Evolutionary conservation across 495 filamentous ascomycete species (phyloP).

Genomic region (Neurospora sp.): DNA sequence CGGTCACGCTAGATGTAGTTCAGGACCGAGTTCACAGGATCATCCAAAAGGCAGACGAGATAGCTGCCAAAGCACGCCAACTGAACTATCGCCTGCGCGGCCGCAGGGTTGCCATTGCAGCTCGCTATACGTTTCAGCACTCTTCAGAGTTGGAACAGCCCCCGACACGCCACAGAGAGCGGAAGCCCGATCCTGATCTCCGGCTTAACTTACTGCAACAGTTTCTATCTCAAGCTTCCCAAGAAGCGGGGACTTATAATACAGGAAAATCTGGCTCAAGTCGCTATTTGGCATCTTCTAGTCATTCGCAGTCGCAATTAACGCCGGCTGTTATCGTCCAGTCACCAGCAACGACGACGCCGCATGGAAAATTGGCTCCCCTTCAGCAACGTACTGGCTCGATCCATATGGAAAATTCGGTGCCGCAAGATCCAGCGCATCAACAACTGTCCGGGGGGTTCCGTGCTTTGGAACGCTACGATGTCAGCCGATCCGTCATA

Average conservation of each 20-base stretch:
- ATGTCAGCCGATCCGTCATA: constrained; percentile 51
- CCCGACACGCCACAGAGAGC: background rate
- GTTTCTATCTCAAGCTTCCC: constrained; percentile 19
- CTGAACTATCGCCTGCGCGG: constrained; percentile 73
- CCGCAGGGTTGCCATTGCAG: constrained; percentile 55
- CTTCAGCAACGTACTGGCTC: background rate
- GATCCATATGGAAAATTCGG: constrained; percentile 4
- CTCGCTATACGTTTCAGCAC: constrained; percentile 12
- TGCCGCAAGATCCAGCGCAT: constrained; percentile 14
- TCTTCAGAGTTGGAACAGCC: background rate
- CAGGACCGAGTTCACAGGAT: constrained; percentile 65
- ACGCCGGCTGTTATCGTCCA: background rate
- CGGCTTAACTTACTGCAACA: constrained; percentile 34
- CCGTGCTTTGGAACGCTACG: background rate
- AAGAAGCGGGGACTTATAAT: background rate
- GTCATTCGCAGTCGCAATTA: background rate
- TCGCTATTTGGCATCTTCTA: background rate
- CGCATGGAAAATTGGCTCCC: background rate
- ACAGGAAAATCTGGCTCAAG: background rate
- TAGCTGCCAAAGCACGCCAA: constrained; percentile 69
- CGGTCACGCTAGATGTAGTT: constrained; percentile 73
- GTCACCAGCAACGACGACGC: constrained; percentile 2
- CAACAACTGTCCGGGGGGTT: background rate
- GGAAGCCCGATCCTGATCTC: constrained; percentile 25
- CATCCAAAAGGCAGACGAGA: constrained; percentile 67